Percentiles rank a stretch among this genome's conserved stretches.
Conservation (phyloP, 2,329 filamentous ascomycete species). For the Xylariomycetidae sp. region DNA sequence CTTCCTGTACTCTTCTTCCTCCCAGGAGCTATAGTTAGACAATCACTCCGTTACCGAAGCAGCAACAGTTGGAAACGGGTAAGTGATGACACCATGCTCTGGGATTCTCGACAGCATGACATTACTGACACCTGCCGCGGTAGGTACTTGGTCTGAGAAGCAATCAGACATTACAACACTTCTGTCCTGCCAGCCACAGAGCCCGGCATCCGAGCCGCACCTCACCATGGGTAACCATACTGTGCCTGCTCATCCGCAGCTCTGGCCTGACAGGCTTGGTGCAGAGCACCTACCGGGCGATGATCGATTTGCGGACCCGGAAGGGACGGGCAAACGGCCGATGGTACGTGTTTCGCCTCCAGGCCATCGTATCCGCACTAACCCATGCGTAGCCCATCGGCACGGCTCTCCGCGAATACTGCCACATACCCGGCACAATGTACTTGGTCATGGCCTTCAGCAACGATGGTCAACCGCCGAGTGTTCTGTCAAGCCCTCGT, state of each 20-base stretch:
- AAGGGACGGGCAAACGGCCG: slow-evolving; percentile 31
- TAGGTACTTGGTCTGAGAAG: too few species aligned
- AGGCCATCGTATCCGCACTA: slow-evolving; percentile 7
- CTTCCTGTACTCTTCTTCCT: too few species aligned
- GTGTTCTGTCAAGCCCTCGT: slow-evolving; percentile 28
- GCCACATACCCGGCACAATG: slow-evolving; percentile 42
- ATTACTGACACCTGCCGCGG: too few species aligned
- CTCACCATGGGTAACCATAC: slow-evolving; percentile 36
- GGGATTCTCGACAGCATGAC: too few species aligned
- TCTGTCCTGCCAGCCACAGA: too few species aligned
- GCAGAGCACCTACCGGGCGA: slow-evolving; percentile 23
- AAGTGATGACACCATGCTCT: too few species aligned
- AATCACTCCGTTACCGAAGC: too few species aligned
- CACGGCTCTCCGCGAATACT: slow-evolving; percentile 44
- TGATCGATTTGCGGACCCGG: slow-evolving; percentile 28
- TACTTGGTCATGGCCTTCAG: slow-evolving; percentile 48
- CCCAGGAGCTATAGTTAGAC: too few species aligned
- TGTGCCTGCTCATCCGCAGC: slow-evolving; percentile 24
- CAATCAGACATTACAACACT: too few species aligned
- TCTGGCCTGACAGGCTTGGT: slow-evolving; percentile 25
- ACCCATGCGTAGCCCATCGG: slow-evolving; percentile 38
- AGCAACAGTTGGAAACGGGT: too few species aligned
- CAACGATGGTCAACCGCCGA: slow-evolving; percentile 39
- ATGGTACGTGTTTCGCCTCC: slow-evolving; percentile 27
- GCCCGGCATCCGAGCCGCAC: too few species aligned